A percentile compares a stretch with the other conserved stretches of the same genome.
Conservation (phyloP, 2,329 filamentous ascomycete genomes). For the Alternaria sp. region DNA sequence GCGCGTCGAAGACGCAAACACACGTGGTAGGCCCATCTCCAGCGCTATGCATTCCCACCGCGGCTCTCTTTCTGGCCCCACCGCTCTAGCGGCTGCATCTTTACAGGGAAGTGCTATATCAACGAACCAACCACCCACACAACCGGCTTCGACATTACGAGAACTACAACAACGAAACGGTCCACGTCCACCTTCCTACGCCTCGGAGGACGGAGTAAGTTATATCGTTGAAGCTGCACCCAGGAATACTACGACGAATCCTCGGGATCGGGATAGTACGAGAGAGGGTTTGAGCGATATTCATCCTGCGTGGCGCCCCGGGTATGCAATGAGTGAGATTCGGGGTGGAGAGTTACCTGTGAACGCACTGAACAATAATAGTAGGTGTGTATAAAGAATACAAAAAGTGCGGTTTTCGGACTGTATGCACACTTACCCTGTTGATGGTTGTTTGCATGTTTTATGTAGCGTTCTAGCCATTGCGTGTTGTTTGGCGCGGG, state of each 20-base stretch:
- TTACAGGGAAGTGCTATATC: not conserved
- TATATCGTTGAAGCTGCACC: constrained; percentile 74
- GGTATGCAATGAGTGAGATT: constrained; percentile 44
- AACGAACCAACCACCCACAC: not conserved
- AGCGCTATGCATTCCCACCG: constrained; percentile 9
- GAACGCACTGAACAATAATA: not conserved
- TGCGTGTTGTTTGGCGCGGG: not conserved
- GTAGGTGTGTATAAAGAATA: not conserved
- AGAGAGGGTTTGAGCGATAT: constrained; percentile 44
- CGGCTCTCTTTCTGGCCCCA: constrained; percentile 9
- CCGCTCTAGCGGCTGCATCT: not conserved
- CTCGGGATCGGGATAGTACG: constrained; percentile 4
- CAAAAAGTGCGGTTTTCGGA: no score
- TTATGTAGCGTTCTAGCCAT: no score
- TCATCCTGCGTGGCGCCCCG: constrained; percentile 51
- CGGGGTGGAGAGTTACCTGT: constrained; percentile 25
- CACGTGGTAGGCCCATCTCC: constrained; percentile 15
- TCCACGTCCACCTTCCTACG: constrained; percentile 75
- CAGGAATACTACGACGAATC: constrained; percentile 30
- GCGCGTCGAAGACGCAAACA: constrained; percentile 55
- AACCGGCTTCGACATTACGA: not conserved
- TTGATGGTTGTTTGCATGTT: no score
- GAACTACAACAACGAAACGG: constrained; percentile 15
- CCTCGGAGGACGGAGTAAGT: constrained; percentile 75
- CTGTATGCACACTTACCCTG: no score